Conservation (phyloP, 2,329 filamentous ascomycete species). For the Aspergillus spinulosporus region DNA sequence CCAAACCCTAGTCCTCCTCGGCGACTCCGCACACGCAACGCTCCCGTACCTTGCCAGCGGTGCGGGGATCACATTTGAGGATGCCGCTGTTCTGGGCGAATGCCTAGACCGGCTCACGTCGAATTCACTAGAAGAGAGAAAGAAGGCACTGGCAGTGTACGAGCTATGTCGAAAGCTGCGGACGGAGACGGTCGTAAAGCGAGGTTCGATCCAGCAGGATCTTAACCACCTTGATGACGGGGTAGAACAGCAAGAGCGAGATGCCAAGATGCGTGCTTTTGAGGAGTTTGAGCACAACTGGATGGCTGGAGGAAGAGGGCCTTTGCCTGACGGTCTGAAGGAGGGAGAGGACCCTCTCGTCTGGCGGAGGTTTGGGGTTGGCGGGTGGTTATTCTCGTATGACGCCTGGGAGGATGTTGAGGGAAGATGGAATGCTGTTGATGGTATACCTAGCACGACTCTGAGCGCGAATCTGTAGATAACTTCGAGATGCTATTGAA, state of each 20-base stretch:
- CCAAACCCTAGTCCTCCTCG: constrained; percentile 58
- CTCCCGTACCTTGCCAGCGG: constrained; percentile 68
- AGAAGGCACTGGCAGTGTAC: constrained; percentile 20
- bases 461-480: too few relatives aligned
- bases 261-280: constrained; percentile 19
- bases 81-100: constrained; percentile 56
- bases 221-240: constrained; percentile 24
- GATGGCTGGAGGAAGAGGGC: neutral
- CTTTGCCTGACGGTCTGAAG: neutral
- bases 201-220: constrained; percentile 24
- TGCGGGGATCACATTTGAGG: constrained; percentile 68
- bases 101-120: constrained; percentile 41
- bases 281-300: constrained; percentile 15
- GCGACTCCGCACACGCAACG: constrained; percentile 68
- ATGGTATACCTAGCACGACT: too few relatives aligned
- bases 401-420: constrained; percentile 10
- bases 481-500: too few relatives aligned
- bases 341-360: constrained; percentile 7
- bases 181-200: constrained; percentile 18
- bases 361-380: constrained; percentile 10
- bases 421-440: neutral
- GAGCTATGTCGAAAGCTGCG: constrained; percentile 21
- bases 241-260: constrained; percentile 20
- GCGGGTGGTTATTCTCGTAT: constrained; percentile 10
- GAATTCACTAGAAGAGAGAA: constrained; percentile 41